Evolutionary conservation across 2,329 filamentous ascomycete genomes (phyloP), one percentile per base, ranked within the genome.

Genomic region (Macroventuria anomochaeta): DNA sequence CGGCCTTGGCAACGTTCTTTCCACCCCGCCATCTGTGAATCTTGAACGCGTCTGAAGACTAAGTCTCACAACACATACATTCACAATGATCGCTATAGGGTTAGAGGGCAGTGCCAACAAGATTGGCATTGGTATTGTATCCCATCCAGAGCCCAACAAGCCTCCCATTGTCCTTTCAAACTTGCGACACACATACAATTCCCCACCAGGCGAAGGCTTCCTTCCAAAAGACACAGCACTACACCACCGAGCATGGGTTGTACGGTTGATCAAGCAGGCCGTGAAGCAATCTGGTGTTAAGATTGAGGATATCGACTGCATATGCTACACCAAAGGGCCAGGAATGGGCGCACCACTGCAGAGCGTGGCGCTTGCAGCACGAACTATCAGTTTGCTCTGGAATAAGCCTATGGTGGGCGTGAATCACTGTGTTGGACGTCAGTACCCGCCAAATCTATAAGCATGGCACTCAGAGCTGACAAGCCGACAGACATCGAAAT

Each of bases 51-150:
- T 51, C 46, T 38, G 43, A 37, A 44, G 32, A 12, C n/a, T n/a
- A 5, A 32, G 5, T 6, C 20, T n/a, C n/a, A 13, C 13, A 46
- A 51, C 33, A 42, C 44, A 41, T 42, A 46, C 48, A 36, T 20
- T 31, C 56, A 75, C 55, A 44, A 86, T 87, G 80, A 88, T 90
- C 63, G 83, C 87, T 25, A 82, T 90, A 67, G 88, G 88, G 18
- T 83, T 91, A 72, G 95, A 99, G 81, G 93, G 95, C 75, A 96
- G 91, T 52, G 95, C 95, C 77, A 99, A 99, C 82, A 99, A 99
- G 78, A 86, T 99, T 46, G 95, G 93, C 63, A 88, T 97, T 53
- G 95, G 95, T 69, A 81, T 99, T 53, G 96, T 99, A 74, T 84
- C 86, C 20, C 95, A 97, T 79, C 82, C 86, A 3, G 67, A 78